Base-by-base conservation (phyloP, 306 rosid species). In the Vigna reflexopilosa region DNA sequence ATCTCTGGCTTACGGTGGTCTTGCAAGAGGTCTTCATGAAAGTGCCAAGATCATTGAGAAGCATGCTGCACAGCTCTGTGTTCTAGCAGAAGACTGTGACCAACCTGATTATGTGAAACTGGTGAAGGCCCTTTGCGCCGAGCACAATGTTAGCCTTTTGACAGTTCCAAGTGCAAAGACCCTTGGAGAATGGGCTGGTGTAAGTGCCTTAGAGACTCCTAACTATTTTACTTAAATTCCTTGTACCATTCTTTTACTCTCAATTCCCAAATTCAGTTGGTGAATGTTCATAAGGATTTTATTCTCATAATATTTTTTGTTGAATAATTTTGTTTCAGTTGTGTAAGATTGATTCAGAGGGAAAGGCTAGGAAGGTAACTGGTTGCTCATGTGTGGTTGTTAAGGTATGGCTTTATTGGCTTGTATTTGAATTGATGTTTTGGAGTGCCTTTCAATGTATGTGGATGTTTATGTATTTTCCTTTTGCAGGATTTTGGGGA, bases 131-230 rank as follows among this genome's bases (percentile, higher is more conserved):
- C 94, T 93, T 40, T 92, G 97, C 67, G 90, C 93, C 0, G 97
- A 92, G 75, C 97, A 92, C 78, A 90, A 83, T 17, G 87, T 90
- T 2, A 88, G 87, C 63, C 80, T 93, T 81, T 71, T 93, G 89
- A 82, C 96, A 0, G 94, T 93, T 70, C 90, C 94, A n/a, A 89
- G 85, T 67, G 85, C 97, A 32, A 93, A 93, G 73, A 93, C 97
- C 17, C 93, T 93, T 17, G 98, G 98, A 49, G 94, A 93, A 74
- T 93, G 98, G 98, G 89, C 87, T 78, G 97, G 98, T 83, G 98
- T 93, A 87, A 91, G 94, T 83, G 26, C 22, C 76, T 10, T 19
- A n/a, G 8, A 8, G n/a, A 24, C 40, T 47, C 38, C n/a, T 0
- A 45, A 48, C 75, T 42, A 2, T 51, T 5, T 52, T 14, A 15